Evolutionary conservation across 2,329 filamentous ascomycete genomes (phyloP), one percentile per base, ranked within the genome.

Genomic region (Chaetomium olivaceum): DNA sequence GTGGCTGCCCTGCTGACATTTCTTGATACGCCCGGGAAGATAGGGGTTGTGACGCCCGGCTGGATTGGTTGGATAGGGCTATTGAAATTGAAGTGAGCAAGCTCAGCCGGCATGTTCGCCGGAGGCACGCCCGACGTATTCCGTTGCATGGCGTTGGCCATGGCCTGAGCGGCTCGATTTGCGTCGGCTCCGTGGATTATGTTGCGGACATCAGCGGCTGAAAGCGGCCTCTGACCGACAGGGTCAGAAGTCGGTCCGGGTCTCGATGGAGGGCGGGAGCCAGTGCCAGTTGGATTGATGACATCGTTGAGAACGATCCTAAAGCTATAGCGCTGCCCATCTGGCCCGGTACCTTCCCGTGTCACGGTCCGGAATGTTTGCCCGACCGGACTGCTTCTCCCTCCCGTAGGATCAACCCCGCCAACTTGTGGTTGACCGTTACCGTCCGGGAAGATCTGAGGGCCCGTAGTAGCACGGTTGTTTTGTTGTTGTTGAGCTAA

Each of bases 261-360:
- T 59, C 62, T 67, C 65, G 64, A 59, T 43, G 48, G 70, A 64
- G 64, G 61, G 12, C 50, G 62, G 70, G 36, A 64, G 46, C 9
- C 39, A 4, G 43, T n/a, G 25, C 50, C 36, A 21, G 66, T 43
- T 3, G 62, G 65, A 2, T 65, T 50, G 11, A 75, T 66, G 2
- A 78, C 77, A 67, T 83, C 81, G 70, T 84, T 85, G 61, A 83
- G 77, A 2, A 81, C 83, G 61, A 85, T 77, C 51, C 82, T 81
- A 79, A 81, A 84, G 63, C 66, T 65, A 25, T 60, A 67, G 8
- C 82, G 77, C 65, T 83, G 78, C 19, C 83, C 83, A 68, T 85
- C 82, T 11, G 82, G 80, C 0, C 80, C 80, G 36, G 82, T 71
- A 9, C 80, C 78, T 71, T 86, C 83, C 36, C 81, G 81, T 9